Conservation (phyloP, 257 asterid species). For the Henckelia pumila region DNA sequence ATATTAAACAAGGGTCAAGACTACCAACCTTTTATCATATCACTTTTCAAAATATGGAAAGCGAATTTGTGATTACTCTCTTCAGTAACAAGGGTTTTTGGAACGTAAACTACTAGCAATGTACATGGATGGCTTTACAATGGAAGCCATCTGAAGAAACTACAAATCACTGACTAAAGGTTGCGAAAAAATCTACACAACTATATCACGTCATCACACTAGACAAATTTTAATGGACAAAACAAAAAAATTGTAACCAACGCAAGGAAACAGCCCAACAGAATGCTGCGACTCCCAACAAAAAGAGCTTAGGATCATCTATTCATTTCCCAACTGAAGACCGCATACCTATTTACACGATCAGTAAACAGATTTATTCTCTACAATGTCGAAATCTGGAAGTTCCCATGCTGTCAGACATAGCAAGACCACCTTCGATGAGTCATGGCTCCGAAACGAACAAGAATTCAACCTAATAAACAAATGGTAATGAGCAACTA, state of each 20-base stretch:
- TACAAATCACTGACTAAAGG: constrained; percentile 27
- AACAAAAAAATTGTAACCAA: constrained; percentile 22
- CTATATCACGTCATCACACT: constrained; percentile 22
- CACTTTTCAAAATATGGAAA: background rate
- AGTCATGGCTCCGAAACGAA: constrained; percentile 25
- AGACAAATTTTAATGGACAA: constrained; percentile 27
- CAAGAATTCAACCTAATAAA: constrained; percentile 23
- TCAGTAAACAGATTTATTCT: constrained; percentile 6
- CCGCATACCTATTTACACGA: constrained; percentile 35
- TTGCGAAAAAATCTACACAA: constrained; percentile 25
- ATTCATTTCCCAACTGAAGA: constrained; percentile 24
- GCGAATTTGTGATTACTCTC: background rate
- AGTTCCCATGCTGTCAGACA: constrained; percentile 5
- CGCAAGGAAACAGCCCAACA: constrained; percentile 19
- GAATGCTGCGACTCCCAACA: constrained; percentile 16
- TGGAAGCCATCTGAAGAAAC: constrained; percentile 1
- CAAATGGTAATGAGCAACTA: constrained; percentile 16
- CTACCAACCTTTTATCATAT: too few species aligned
- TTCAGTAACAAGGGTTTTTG: background rate
- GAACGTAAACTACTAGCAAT: constrained; percentile 14
- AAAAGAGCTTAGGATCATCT: constrained; percentile 24
- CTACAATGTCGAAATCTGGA: constrained; percentile 14
- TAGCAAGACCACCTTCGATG: constrained; percentile 19
- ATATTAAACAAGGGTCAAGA: too few species aligned
- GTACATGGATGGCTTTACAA: constrained; percentile 23